Percentiles rank a stretch among this genome's conserved stretches.
Evolutionary conservation across 441 rosid genomes (phyloP).

Genomic region (Pelargonium fulgidum): DNA sequence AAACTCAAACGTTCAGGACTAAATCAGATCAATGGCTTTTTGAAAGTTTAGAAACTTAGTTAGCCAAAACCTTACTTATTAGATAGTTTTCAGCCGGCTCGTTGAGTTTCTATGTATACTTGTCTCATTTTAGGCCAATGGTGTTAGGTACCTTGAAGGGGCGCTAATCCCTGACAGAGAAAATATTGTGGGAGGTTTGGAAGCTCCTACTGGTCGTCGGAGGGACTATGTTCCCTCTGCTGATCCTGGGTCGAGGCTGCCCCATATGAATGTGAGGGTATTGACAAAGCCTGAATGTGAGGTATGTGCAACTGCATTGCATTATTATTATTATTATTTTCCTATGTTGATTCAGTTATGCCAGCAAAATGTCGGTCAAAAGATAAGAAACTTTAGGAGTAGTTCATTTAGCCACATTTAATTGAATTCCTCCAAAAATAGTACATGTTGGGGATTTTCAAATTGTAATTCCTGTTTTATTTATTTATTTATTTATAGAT

Average conservation of each 20-base stretch:
- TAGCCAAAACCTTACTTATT: not conserved
- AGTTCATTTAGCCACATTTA: too few species aligned
- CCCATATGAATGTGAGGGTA: constrained; percentile 58
- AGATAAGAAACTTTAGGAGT: too few species aligned
- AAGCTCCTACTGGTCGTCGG: constrained; percentile 60
- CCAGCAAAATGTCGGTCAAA: too few species aligned
- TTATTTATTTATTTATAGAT: too few species aligned
- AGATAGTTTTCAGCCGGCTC: not conserved
- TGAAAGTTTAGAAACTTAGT: too few species aligned
- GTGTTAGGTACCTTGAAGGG: constrained; percentile 65
- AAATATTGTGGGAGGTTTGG: constrained; percentile 21
- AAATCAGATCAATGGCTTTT: too few species aligned
- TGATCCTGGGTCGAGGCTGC: constrained; percentile 80
- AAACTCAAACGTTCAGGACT: too few species aligned
- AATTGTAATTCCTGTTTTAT: too few species aligned
- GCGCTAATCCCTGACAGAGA: constrained; percentile 57
- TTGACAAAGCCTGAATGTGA: constrained; percentile 37
- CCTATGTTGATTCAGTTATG: too few species aligned
- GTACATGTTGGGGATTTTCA: too few species aligned
- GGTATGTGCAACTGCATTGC: constrained; percentile 24
- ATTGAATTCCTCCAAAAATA: too few species aligned
- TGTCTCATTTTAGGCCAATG: constrained; percentile 14
- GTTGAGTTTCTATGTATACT: not conserved
- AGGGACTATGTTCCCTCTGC: constrained; percentile 79
- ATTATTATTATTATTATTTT: too few species aligned